phyloP scores from a whole-genome alignment of 2,329 filamentous ascomycete species.

The Microcera coccophila region DNA sequence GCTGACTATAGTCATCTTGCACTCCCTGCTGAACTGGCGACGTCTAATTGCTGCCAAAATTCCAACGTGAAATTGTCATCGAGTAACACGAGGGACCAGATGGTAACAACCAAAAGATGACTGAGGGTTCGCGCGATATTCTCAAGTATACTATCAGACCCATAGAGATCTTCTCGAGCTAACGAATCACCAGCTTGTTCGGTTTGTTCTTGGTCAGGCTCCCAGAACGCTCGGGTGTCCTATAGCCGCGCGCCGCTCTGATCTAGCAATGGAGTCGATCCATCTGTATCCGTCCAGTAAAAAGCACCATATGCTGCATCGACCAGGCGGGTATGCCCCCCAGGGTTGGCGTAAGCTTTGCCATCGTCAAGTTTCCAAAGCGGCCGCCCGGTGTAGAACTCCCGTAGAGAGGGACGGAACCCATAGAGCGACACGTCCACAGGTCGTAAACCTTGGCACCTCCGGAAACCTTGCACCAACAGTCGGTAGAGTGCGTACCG shows the following conservation, averaged over 20 bases:
- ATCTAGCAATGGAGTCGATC: conserved; percentile 3
- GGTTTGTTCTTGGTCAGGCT: too few relatives aligned
- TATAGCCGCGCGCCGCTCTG: not conserved
- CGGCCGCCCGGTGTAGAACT: conserved; percentile 2
- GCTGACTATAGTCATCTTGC: too few relatives aligned
- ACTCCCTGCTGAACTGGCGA: too few relatives aligned
- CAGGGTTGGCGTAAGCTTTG: not conserved
- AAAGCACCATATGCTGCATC: conserved; percentile 1
- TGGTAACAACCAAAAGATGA: too few relatives aligned
- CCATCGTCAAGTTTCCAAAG: conserved; percentile 3
- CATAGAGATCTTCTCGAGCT: too few relatives aligned
- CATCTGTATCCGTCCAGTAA: conserved; percentile 1
- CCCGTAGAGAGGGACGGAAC: not conserved
- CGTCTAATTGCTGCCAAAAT: too few relatives aligned
- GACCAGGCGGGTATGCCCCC: conserved; percentile 1
- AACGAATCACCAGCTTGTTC: too few relatives aligned
- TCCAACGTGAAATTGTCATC: too few relatives aligned
- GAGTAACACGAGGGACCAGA: too few relatives aligned
- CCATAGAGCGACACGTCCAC: conserved; percentile 2
- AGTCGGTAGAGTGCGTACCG: conserved; percentile 3
- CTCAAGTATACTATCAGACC: too few relatives aligned
- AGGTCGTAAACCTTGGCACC: conserved; percentile 1
- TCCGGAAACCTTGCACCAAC: conserved; percentile 2
- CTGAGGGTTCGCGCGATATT: too few relatives aligned
- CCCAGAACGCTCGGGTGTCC: not conserved